Base-by-base conservation (phyloP, 148 eudicot species). In the Polygonum aviculare region DNA sequence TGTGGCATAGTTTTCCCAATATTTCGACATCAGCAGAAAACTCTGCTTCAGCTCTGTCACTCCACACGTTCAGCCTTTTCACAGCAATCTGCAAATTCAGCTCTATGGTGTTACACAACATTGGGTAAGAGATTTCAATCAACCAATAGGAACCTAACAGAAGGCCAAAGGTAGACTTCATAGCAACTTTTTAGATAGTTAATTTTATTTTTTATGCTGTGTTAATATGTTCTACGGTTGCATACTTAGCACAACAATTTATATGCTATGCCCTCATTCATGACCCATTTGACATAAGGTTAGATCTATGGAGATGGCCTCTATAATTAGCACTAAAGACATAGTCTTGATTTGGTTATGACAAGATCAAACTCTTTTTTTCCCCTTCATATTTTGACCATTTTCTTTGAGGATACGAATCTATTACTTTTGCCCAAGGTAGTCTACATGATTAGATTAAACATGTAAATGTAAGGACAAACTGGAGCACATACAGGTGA, bases 1-100 rank as follows among this genome's bases (percentile, higher is more conserved):
- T 88, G 74, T 94, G 98, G 62, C 94, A 91, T 36, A 94, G 91
- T 59, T 89, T 85, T 76, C 97, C 97, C 75, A 94, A 83, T 60
- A 90, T 85, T 80, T 94, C 98, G 31, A 94, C 91, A 86, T 94
- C 98, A 67, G 85, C 92, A 52, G 91, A 78, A 78, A 94, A 94
- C 78, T 94, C 97, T 74, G 79, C 74, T 75, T 94, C 97, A 19
- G 92, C 97, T 89, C 81, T 94, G 81, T 90, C 91, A 82, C 97
- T 94, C 93, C 90, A 90, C 26, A 86, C 93, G 80, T 94, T 94
- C 82, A 94, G 78, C 82, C 98, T 91, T 85, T 94, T 94, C 60
- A 94, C 98, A 12, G 98, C 97, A 81, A 94, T 94, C 98, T 93
- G 89, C 81, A 84, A 48, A 81, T 38, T 75, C 62, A 75, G 70